Evolutionary conservation across 495 filamentous ascomycete genomes (phyloP).

Genomic region (Aspergillus affinis): DNA sequence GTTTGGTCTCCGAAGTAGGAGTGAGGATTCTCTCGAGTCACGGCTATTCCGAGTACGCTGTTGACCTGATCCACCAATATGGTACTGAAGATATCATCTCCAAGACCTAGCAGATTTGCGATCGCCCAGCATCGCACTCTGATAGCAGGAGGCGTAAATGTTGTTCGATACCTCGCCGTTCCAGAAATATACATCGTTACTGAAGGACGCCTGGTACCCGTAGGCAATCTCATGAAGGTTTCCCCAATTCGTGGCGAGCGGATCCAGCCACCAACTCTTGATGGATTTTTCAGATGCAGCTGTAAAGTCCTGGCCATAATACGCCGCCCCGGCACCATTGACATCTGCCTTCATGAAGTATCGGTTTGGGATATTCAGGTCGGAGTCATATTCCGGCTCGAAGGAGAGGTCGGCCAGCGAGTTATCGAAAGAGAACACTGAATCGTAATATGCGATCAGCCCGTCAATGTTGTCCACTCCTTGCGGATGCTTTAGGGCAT

Average conservation of each 20-base stretch:
- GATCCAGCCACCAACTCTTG: slow-evolving; percentile 3
- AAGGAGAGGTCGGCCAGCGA: background rate
- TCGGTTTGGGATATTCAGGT: slow-evolving; percentile 5
- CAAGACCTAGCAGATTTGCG: slow-evolving; percentile 3
- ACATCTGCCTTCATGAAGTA: slow-evolving; percentile 10
- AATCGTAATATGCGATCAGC: slow-evolving; percentile 7
- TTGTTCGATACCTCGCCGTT: slow-evolving; percentile 10
- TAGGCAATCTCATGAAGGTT: slow-evolving; percentile 8
- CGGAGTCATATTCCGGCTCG: slow-evolving; percentile 4
- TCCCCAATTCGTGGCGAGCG: slow-evolving; percentile 3
- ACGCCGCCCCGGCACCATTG: background rate
- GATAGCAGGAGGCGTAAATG: slow-evolving; percentile 5
- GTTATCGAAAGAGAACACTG: slow-evolving; percentile 6
- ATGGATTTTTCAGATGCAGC: background rate
- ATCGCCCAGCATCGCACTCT: slow-evolving; percentile 5
- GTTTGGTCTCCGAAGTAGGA: slow-evolving; percentile 4
- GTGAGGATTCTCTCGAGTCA: background rate
- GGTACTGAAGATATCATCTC: slow-evolving; percentile 1
- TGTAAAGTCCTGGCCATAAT: slow-evolving; percentile 1
- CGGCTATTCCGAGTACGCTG: slow-evolving; percentile 1
- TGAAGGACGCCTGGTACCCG: slow-evolving; percentile 5
- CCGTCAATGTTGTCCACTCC: background rate
- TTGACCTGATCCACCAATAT: slow-evolving; percentile 4
- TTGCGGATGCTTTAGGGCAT: background rate
- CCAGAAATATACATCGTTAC: slow-evolving; percentile 1